Percentiles rank a stretch among this genome's conserved stretches.
phyloP scores from a whole-genome alignment of 2,329 filamentous ascomycete genomes.

The Botryosphaeria dothidea region DNA sequence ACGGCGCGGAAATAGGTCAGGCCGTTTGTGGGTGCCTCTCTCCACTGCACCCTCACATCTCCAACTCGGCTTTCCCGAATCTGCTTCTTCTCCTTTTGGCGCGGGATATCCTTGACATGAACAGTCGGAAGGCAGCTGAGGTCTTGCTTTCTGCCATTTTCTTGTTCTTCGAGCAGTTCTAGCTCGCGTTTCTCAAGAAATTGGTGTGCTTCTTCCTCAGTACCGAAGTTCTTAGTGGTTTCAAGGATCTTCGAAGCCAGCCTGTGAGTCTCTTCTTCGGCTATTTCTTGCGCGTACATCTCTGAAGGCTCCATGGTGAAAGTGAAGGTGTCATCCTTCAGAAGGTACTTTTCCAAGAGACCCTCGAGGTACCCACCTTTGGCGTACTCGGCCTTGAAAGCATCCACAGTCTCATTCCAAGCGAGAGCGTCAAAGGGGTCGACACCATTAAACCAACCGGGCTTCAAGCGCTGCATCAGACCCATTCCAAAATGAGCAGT shows the following conservation, averaged over 20 bases:
- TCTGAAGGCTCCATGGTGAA: constrained; percentile 93
- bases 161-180: constrained; percentile 77
- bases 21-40: constrained; percentile 90
- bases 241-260: constrained; percentile 74
- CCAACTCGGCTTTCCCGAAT: constrained; percentile 58
- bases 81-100: constrained; percentile 74
- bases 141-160: constrained; percentile 80
- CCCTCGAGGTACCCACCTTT: constrained; percentile 79
- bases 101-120: constrained; percentile 84
- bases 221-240: constrained; percentile 67
- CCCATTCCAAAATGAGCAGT: constrained; percentile 93
- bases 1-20: constrained; percentile 94
- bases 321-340: constrained; percentile 82
- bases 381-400: constrained; percentile 76
- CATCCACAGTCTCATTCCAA: constrained; percentile 85
- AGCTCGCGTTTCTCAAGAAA: constrained; percentile 77
- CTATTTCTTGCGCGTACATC: constrained; percentile 72
- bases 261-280: constrained; percentile 73
- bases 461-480: constrained; percentile 83
- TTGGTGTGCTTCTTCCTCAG: constrained; percentile 69
- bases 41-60: constrained; percentile 78
- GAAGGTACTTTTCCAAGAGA: constrained; percentile 83
- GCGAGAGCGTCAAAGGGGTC: constrained; percentile 89
- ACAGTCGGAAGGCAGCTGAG: constrained; percentile 86
- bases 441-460: constrained; percentile 92